These are phyloP conservation scores for Areca catechu DNA, from an alignment of 176 grass and related monocot species.

Conservation along the genomic window DNA sequence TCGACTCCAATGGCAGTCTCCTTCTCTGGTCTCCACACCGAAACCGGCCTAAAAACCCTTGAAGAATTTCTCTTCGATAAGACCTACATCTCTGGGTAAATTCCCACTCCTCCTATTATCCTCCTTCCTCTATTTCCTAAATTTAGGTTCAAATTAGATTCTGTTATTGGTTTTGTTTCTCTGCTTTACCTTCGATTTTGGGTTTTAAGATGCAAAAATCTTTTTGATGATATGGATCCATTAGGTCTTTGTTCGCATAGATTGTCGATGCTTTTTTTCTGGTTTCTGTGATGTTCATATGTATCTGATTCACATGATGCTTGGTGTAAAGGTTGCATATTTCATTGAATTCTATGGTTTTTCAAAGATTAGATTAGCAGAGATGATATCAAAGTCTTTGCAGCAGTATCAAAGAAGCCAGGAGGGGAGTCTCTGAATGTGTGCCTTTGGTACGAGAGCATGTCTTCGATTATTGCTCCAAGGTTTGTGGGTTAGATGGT, in stretches of 20 bases:
- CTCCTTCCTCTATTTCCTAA: not conserved
- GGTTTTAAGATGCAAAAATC: not conserved
- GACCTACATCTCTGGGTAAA: slow-evolving; percentile 70
- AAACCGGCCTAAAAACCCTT: slow-evolving; percentile 56
- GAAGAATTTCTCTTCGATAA: slow-evolving; percentile 62
- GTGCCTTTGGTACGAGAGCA: slow-evolving; percentile 56
- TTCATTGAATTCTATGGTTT: not conserved
- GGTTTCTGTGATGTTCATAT: no score
- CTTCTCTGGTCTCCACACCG: slow-evolving; percentile 61
- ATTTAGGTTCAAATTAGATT: slow-evolving; percentile 2
- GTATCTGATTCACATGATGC: not conserved
- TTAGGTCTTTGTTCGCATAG: no score
- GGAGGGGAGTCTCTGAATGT: slow-evolving; percentile 52
- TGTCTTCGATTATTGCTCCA: slow-evolving; percentile 37
- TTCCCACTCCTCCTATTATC: not conserved
- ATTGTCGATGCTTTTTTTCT: not conserved
- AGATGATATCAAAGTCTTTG: slow-evolving; percentile 80
- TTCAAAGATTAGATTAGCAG: slow-evolving; percentile 55
- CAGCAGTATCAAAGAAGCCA: slow-evolving; percentile 47
- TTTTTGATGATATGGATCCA: not conserved
- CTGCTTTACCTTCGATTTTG: not conserved
- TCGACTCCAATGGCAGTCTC: slow-evolving; percentile 59
- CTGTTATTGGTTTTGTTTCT: not conserved
- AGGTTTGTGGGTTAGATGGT: slow-evolving; percentile 34
- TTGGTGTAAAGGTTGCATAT: not conserved